A percentile compares a stretch with the other conserved stretches of the same genome.
Evolutionary conservation across 1,139 yeast genomes (phyloP).

Genomic region (Blastobotrys indianensis): DNA sequence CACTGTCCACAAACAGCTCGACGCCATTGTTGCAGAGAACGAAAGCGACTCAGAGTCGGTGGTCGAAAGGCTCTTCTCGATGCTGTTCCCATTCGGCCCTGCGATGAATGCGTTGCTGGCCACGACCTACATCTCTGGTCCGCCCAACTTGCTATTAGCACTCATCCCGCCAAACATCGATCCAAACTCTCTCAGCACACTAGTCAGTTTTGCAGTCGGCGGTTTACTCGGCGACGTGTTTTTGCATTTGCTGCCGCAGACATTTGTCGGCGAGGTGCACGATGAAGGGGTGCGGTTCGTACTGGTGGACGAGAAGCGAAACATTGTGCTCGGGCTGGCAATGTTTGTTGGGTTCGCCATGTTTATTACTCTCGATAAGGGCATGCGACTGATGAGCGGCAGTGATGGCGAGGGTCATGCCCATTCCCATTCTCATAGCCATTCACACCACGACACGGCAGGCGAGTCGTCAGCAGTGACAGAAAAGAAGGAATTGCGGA

Average conservation of each 20-base stretch:
- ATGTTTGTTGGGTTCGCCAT: slow-evolving; percentile 51
- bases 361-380: slow-evolving; percentile 54
- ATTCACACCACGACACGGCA: slow-evolving; percentile 33
- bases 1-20: slow-evolving; percentile 36
- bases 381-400: slow-evolving; percentile 44
- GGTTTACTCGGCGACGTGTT: slow-evolving; percentile 66
- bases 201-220: slow-evolving; percentile 66
- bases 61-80: slow-evolving; percentile 23
- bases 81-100: slow-evolving; percentile 49
- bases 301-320: slow-evolving; percentile 45
- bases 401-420: slow-evolving; percentile 28
- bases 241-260: slow-evolving; percentile 59
- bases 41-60: slow-evolving; percentile 26
- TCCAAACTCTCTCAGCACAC: slow-evolving; percentile 41
- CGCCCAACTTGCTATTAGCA: slow-evolving; percentile 52
- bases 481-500: slow-evolving; percentile 17
- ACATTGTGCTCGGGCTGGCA: slow-evolving; percentile 44
- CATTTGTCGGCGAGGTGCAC: slow-evolving; percentile 47
- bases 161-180: slow-evolving; percentile 46
- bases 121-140: slow-evolving; percentile 53
- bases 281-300: slow-evolving; percentile 40
- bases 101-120: slow-evolving; percentile 56
- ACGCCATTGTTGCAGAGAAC: slow-evolving; percentile 22
- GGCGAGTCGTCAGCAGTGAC: slow-evolving; percentile 8
- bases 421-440: slow-evolving; percentile 39